Percentiles rank a stretch among this genome's conserved stretches.
These are phyloP conservation scores for Acanthamoeba royreba DNA, from an alignment of 208 protist species.

Conservation along the genomic window DNA sequence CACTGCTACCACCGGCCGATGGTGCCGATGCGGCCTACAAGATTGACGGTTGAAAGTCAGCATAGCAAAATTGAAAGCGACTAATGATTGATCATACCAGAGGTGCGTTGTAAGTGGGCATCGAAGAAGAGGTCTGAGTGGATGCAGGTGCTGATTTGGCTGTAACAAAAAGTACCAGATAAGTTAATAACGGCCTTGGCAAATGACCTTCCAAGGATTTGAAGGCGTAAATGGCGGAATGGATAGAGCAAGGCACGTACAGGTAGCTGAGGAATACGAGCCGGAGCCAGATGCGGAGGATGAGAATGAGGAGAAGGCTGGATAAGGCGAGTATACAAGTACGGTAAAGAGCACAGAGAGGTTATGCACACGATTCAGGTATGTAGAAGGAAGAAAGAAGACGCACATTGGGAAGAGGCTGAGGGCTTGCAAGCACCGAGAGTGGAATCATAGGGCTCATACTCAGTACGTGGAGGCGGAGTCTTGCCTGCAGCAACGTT, in stretches of 20 bases:
- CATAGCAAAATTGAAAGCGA: too few species aligned
- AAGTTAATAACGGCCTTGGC: not conserved
- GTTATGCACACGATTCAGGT: too few species aligned
- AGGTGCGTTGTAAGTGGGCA: not conserved
- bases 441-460: not conserved
- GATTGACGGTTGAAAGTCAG: not conserved
- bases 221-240: not conserved
- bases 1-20: not conserved
- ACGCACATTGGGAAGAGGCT: not conserved
- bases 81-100: too few species aligned
- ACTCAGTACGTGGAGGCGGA: not conserved
- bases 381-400: too few species aligned
- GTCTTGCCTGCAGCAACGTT: not conserved
- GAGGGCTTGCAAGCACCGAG: slow-evolving; percentile 17
- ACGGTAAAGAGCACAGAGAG: too few species aligned
- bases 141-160: not conserved
- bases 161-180: not conserved
- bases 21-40: not conserved
- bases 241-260: not conserved
- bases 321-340: not conserved
- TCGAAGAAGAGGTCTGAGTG: not conserved
- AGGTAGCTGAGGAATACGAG: not conserved
- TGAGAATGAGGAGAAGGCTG: not conserved
- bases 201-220: too few species aligned
- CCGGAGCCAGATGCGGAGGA: not conserved